These are phyloP conservation scores for Talaromyces sp. DNA, from an alignment of 2,329 filamentous ascomycete genomes.

Conservation along the genomic window DNA sequence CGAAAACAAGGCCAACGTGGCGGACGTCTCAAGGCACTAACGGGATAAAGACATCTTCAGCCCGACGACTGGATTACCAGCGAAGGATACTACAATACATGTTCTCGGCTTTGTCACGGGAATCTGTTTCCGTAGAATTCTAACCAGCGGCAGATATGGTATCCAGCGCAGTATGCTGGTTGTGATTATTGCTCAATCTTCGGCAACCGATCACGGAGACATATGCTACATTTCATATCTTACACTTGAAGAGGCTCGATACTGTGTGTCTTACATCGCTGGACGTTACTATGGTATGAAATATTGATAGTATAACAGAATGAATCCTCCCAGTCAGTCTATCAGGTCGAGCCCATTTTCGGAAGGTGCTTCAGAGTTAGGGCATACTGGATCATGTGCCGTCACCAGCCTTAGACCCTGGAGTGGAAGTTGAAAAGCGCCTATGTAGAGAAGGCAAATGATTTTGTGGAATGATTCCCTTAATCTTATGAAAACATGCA, in stretches of 20 bases:
- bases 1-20: background rate
- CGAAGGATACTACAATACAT: background rate
- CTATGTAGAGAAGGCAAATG: background rate
- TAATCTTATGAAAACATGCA: background rate
- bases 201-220: background rate
- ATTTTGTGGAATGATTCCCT: background rate
- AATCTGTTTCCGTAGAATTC: too few relatives aligned
- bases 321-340: background rate
- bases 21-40: background rate
- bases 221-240: background rate
- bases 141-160: background rate
- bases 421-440: background rate
- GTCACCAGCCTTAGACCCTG: background rate
- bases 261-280: background rate
- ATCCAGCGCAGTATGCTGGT: background rate
- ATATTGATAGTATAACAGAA: background rate
- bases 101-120: background rate
- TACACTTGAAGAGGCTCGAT: background rate
- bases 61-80: background rate
- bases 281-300: background rate
- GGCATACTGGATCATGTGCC: background rate
- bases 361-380: background rate
- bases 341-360: background rate
- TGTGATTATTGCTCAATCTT: background rate
- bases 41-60: background rate